Evolutionary conservation across 108 stramenopile genomes (phyloP), one percentile per base, ranked within the genome.

Genomic region (Seminavis robusta): DNA sequence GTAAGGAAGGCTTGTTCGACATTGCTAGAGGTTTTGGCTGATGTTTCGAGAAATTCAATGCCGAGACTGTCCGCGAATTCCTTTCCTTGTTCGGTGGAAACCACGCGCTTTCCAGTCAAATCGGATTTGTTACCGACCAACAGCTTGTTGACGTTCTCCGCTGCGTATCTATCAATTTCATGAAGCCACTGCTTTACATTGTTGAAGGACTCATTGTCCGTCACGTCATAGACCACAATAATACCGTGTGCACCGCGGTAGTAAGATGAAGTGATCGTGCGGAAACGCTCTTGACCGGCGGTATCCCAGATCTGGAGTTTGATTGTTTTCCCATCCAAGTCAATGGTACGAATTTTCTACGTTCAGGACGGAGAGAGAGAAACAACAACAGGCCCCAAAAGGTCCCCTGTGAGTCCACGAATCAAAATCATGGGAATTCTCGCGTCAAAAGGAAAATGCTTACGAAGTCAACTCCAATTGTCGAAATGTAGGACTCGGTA

Each of bases 61-160:
- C 97, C 98, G 25, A 94, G 83, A 47, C 82, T 77, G 46, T 98
- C 98, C 25, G 99, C 99, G 61, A 99, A 98, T 63, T 94, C 97
- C 74, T 95, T 91, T 30, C 95, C 98, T 69, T 96, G 88, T 61
- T 97, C 98, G 17, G 90, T 92, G 21, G 94, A 86, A 31, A 99
- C 98, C 11, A 91, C 95, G 25, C 96, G 90, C 76, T 95, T 95
- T 45, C 73, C 73, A 28, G 93, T 91, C 43, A 98, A 74, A 82
- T 99, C 99, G 69, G 88, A 92, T 88, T 99, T 99, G 85, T 99
- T 99, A 41, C 99, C 99, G 26, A 99, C 97, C 26, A 99, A 84
- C 33, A 99, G 94, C 77, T 97, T 99, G 81, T 98, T 98, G 47
- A 98, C 97, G 62, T 98, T 98, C 66, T 97, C 96, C 10, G 87